A percentile compares a stretch with the other conserved stretches of the same genome.
Evolutionary conservation across 2,329 filamentous ascomycete genomes (phyloP).

Genomic region (Lecanoromycetidae sp.): DNA sequence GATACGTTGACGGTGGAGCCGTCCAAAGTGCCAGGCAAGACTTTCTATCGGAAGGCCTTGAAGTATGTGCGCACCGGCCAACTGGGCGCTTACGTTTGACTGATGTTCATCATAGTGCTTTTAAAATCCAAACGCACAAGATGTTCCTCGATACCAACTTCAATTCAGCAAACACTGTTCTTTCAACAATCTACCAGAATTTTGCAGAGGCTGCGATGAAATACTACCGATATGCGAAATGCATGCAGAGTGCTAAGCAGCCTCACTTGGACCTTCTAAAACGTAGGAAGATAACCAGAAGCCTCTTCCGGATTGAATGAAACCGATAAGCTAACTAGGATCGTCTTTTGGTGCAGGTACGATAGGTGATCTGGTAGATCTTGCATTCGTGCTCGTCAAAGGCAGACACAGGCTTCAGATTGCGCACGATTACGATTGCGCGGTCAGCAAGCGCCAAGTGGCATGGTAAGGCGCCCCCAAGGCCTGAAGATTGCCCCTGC

Average conservation of each 20-base stretch:
- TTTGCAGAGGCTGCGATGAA: constrained; percentile 71
- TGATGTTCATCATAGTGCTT: constrained; percentile 35
- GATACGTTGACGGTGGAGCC: constrained; percentile 71
- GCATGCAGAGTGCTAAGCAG: constrained; percentile 45
- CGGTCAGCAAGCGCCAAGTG: constrained; percentile 48
- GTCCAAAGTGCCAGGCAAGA: constrained; percentile 57
- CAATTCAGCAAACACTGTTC: constrained; percentile 57
- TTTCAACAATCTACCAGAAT: constrained; percentile 61
- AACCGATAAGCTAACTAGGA: background rate
- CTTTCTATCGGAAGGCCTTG: constrained; percentile 59
- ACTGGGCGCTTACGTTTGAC: constrained; percentile 10
- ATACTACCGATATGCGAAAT: constrained; percentile 48
- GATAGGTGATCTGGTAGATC: constrained; percentile 51
- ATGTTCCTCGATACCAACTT: constrained; percentile 74
- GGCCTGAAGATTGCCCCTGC: background rate
- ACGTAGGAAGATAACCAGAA: constrained; percentile 37
- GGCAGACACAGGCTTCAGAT: constrained; percentile 33
- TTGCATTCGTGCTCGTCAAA: constrained; percentile 53
- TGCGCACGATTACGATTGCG: constrained; percentile 40
- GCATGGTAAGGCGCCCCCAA: constrained; percentile 42
- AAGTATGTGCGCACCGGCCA: constrained; percentile 1
- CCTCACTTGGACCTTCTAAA: constrained; percentile 51
- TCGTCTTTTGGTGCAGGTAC: constrained; percentile 39
- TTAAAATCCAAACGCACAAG: constrained; percentile 73
- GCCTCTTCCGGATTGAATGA: background rate